Conservation (phyloP, 164 flowering plant species). For the Stephania yunnanensis region DNA sequence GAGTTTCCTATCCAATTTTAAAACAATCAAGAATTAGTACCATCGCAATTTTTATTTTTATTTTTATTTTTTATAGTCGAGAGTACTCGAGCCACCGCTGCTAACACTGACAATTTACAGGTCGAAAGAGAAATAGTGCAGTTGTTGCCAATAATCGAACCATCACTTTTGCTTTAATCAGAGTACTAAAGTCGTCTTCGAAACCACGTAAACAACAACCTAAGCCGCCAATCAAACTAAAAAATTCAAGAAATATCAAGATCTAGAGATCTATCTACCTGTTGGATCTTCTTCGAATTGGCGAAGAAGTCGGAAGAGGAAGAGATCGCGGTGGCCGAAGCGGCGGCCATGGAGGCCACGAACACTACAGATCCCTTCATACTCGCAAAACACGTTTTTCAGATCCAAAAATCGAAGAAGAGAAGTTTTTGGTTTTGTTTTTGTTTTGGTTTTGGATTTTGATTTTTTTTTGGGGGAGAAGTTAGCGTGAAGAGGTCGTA, state of each 20-base stretch:
- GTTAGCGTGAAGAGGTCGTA: neutral
- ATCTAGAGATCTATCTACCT: constrained; percentile 3
- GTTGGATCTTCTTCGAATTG: constrained; percentile 13
- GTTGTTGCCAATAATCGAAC: too few species aligned
- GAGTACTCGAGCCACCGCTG: too few species aligned
- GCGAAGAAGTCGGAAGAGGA: constrained; percentile 3
- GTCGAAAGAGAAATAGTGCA: too few species aligned
- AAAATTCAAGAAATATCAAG: neutral
- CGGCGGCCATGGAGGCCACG: constrained; percentile 28
- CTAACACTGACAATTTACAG: too few species aligned
- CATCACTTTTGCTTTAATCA: neutral
- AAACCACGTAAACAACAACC: too few species aligned
- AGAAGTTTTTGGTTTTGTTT: neutral
- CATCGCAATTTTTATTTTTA: too few species aligned
- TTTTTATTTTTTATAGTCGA: too few species aligned
- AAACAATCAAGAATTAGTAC: neutral
- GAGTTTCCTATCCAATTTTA: constrained; percentile 3
- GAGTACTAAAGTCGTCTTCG: neutral
- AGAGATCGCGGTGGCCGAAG: constrained; percentile 20
- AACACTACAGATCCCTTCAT: constrained; percentile 25
- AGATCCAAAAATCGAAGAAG: neutral
- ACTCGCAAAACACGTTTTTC: neutral
- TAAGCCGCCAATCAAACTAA: neutral
- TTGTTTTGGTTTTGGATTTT: neutral
- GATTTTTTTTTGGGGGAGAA: neutral